These are phyloP conservation scores for Metschnikowia corniflorae DNA, from an alignment of 805 yeast genomes.

Conservation along the genomic window DNA sequence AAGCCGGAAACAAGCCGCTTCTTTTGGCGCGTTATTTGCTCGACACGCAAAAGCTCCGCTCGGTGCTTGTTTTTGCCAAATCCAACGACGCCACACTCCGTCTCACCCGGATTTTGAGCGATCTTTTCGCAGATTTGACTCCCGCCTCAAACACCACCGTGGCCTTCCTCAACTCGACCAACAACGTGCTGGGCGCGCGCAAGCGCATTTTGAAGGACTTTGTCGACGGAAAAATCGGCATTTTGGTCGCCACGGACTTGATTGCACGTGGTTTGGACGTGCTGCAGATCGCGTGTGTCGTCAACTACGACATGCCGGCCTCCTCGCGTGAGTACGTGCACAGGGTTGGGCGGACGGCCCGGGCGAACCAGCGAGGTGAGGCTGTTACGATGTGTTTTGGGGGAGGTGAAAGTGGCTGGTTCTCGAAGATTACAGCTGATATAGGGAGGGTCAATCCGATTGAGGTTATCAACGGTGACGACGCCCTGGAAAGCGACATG, in stretches of 20 bases:
- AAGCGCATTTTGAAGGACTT: constrained; percentile 58
- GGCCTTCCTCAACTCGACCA: constrained; percentile 56
- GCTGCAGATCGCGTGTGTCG: constrained; percentile 61
- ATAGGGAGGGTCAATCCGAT: constrained; percentile 38
- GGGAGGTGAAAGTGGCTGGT: constrained; percentile 72
- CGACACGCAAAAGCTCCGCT: constrained; percentile 26
- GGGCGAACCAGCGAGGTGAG: constrained; percentile 78
- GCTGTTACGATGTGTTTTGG: constrained; percentile 76
- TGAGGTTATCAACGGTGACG: constrained; percentile 18
- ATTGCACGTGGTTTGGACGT: constrained; percentile 96
- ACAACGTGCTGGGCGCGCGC: constrained; percentile 48
- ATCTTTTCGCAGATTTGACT: constrained; percentile 32
- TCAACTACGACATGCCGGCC: constrained; percentile 88
- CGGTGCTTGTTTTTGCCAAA: constrained; percentile 61
- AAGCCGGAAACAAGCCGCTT: constrained; percentile 65
- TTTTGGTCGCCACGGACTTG: constrained; percentile 80
- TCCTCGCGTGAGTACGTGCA: constrained; percentile 92
- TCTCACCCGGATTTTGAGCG: constrained; percentile 55
- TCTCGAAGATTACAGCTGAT: constrained; percentile 44
- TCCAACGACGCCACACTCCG: constrained; percentile 89
- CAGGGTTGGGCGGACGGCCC: constrained; percentile 94
- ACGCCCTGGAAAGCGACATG: constrained; percentile 24
- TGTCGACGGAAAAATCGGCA: constrained; percentile 45
- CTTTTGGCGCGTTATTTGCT: constrained; percentile 55
- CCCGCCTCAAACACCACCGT: constrained; percentile 14